Conservation (phyloP, 352 stramenopile genomes). For the Pythium monospermum region DNA sequence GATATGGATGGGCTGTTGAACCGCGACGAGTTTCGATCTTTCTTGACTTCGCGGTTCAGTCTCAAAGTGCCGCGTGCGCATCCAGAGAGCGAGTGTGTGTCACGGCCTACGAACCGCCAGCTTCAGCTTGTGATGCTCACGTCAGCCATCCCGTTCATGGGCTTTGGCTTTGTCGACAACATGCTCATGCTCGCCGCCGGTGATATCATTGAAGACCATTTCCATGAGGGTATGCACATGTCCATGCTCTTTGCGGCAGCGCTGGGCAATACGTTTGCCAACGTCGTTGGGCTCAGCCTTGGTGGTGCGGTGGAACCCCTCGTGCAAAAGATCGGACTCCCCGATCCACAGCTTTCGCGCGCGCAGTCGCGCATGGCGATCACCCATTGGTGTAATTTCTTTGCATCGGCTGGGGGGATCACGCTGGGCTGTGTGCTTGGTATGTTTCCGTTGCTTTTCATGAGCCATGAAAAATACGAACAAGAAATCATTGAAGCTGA, state of each 20-base stretch:
- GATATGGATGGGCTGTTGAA: constrained; percentile 62
- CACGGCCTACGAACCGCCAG: constrained; percentile 51
- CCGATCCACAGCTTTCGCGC: constrained; percentile 68
- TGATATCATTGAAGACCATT: constrained; percentile 93
- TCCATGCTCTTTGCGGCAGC: constrained; percentile 94
- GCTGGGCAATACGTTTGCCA: constrained; percentile 93
- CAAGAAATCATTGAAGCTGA: constrained; percentile 36
- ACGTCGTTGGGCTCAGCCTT: constrained; percentile 91
- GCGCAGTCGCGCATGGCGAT: constrained; percentile 71
- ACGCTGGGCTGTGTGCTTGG: constrained; percentile 85
- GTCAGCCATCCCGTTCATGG: constrained; percentile 76
- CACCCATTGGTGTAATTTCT: constrained; percentile 71
- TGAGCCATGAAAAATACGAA: constrained; percentile 68
- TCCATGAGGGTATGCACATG: constrained; percentile 93
- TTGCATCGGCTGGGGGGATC: constrained; percentile 79
- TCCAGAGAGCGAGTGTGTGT: constrained; percentile 27
- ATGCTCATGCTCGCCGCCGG: constrained; percentile 86
- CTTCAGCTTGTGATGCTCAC: constrained; percentile 74
- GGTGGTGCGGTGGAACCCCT: constrained; percentile 89
- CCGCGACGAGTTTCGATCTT: constrained; percentile 58
- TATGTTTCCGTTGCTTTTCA: constrained; percentile 89
- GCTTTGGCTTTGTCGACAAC: constrained; percentile 85
- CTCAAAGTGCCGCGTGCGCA: constrained; percentile 40
- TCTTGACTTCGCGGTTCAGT: constrained; percentile 63
- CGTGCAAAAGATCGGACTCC: constrained; percentile 57